Percentiles rank a stretch among this genome's conserved stretches.
These are phyloP conservation scores for Aspergillus avenaceus DNA, from an alignment of 495 filamentous ascomycete species.

Conservation along the genomic window DNA sequence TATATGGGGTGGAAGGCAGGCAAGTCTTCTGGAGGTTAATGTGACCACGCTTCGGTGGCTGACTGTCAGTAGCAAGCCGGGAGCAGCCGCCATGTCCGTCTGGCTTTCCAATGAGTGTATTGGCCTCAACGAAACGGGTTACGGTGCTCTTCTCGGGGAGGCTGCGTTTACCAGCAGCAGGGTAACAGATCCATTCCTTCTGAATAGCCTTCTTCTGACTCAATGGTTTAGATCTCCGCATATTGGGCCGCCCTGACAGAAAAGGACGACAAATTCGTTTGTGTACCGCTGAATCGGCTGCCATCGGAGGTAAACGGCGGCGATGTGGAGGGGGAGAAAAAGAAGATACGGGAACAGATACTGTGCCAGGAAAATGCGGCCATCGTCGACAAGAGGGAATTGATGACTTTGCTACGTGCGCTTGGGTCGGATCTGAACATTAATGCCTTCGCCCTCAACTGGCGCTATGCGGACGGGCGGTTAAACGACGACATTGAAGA, in stretches of 20 bases:
- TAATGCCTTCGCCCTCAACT: not conserved
- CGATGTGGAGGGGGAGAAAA: not conserved
- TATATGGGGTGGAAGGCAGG: slow-evolving; percentile 43
- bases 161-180: slow-evolving; percentile 31
- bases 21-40: not conserved
- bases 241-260: slow-evolving; percentile 37
- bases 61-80: slow-evolving; percentile 41
- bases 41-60: too few species aligned
- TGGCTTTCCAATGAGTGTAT: slow-evolving; percentile 38
- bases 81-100: slow-evolving; percentile 37
- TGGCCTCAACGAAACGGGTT: slow-evolving; percentile 31
- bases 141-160: slow-evolving; percentile 36
- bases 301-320: not conserved
- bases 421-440: not conserved
- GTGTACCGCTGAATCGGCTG: slow-evolving; percentile 34
- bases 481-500: not conserved
- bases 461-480: not conserved
- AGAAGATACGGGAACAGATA: not conserved
- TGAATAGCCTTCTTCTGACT: not conserved
- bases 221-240: slow-evolving; percentile 30
- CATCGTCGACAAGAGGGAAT: not conserved
- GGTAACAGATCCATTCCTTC: slow-evolving; percentile 10
- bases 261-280: slow-evolving; percentile 28
- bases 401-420: not conserved
- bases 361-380: not conserved